Evolutionary conservation across 2,329 filamentous ascomycete species (phyloP), one percentile per base, ranked within the genome.

Genomic region (Ophiosphaerella korrae): DNA sequence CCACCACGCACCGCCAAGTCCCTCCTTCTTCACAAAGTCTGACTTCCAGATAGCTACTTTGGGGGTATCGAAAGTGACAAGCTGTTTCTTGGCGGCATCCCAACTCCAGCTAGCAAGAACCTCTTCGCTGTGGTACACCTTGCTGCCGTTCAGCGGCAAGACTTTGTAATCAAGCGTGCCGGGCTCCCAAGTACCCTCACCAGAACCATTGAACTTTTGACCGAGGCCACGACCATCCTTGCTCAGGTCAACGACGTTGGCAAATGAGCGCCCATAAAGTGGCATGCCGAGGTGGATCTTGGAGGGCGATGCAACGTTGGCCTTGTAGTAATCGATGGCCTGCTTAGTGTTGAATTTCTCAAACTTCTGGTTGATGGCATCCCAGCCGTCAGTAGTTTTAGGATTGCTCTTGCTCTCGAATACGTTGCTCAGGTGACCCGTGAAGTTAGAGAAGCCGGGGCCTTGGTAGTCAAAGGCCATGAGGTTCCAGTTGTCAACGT

Each of bases 391-490:
- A n/a, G 66, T 70, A n/a, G 62, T 48, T 6, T 16, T 39, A 5
- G 60, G 58, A 37, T 60, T 57, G 31, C 24, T 46, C 33, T 42
- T 53, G 32, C 62, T 64, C 4, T 57, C 38, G 40, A 66, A 64
- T 7, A 66, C 57, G 49, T 70, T 70, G 53, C 60, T 65, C 21
- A 58, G 43, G 48, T 70, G 67, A 6, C 88, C 91, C 1, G 89
- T 81, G 14, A 70, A 73, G n/a, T 77, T 65, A 64, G 92, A 89
- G 90, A 91, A 97, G 2, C 86, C 88, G 8, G 53, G 49, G 1
- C 93, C 92, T 9, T 90, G 87, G 57, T 77, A 80, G 54, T 79
- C 77, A 45, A 79, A 80, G 0, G 77, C 75, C 90, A 95, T 95
- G 32, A 91, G 74, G 51, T 80, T 80, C 72, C 75, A 80, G 58